Base-by-base conservation (phyloP, 306 rosid species). In the Glycine tomentella region DNA sequence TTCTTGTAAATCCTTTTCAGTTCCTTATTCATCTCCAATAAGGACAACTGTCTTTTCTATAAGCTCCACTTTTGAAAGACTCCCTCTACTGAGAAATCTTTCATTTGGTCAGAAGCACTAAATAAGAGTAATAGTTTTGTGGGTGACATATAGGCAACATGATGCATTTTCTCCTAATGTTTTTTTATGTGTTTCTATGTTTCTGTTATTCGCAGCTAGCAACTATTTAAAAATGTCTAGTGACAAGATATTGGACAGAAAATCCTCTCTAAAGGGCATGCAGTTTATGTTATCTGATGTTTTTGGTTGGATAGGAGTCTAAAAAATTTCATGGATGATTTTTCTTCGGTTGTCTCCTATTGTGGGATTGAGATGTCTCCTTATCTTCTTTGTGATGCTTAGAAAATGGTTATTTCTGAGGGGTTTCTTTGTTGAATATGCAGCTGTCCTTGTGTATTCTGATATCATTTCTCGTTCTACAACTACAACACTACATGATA, bases 401-500 rank as follows among this genome's bases (percentile, higher is more conserved):
- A 3, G 13, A 17, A 11, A 56, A 40, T 9, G 53, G 14, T 58
- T 34, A 34, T 63, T 8, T 63, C 7, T 13, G 0, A n/a, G 69
- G 69, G 20, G 20, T 13, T 63, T 34, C 45, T 72, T 67, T 67
- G 72, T 67, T 67, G 50, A 8, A 36, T 65, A 36, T 36, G 44
- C 9, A 11, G 17, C 0, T 75, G 11, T 46, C 48, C 48, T 61
- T 75, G 9, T 74, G 16, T 42, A 12, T 75, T 57, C n/a, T 16
- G 65, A 73, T 53, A 36, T 38, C 15, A n/a, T 72, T 72, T 73
- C 55, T 57, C 51, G 17, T 63, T 64, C 56, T 15, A 45, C 25
- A 64, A 59, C 65, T 61, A 25, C 42, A 11, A 33, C 67, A 33
- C 45, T 36, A 16, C 34, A 11, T 15, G 42, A 77, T 66, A 52